These are phyloP conservation scores for Leucosporidium yakuticum DNA, from an alignment of 768 basidiomycete genomes.

Conservation along the genomic window DNA sequence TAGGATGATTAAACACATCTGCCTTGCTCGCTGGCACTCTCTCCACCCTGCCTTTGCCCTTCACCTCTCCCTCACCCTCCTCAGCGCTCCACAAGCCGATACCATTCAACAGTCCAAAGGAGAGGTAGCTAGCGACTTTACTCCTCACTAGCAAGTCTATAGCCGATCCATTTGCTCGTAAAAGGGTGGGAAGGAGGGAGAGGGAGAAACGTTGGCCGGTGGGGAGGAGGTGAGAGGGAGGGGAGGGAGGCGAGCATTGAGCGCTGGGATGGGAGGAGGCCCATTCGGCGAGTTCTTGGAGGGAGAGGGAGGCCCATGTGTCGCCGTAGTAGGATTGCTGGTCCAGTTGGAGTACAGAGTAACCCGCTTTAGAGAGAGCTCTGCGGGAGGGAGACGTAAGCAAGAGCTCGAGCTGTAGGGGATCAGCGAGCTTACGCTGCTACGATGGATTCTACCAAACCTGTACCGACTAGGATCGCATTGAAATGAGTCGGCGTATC, in stretches of 20 bases:
- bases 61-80: slow-evolving; percentile 50
- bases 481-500: slow-evolving; percentile 42
- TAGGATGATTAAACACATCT: slow-evolving; percentile 80
- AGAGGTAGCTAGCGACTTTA: slow-evolving; percentile 84
- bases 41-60: slow-evolving; percentile 1
- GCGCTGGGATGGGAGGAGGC: background rate
- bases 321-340: slow-evolving; percentile 77
- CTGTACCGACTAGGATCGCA: background rate
- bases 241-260: background rate
- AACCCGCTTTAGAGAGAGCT: slow-evolving; percentile 79
- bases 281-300: slow-evolving; percentile 62
- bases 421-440: slow-evolving; percentile 64
- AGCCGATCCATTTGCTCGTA: slow-evolving; percentile 70
- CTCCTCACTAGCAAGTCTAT: slow-evolving; percentile 73
- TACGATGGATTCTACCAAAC: slow-evolving; percentile 68
- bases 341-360: slow-evolving; percentile 83
- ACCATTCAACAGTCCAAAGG: slow-evolving; percentile 72
- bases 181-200: slow-evolving; percentile 73
- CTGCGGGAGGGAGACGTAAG: slow-evolving; percentile 46
- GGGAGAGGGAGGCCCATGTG: slow-evolving; percentile 68
- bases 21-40: slow-evolving; percentile 83
- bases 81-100: slow-evolving; percentile 48
- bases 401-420: background rate
- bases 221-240: slow-evolving; percentile 44
- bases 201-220: slow-evolving; percentile 73